Percentiles rank a stretch among this genome's conserved stretches.
phyloP scores from a whole-genome alignment of 495 filamentous ascomycete genomes.

The Parathielavia appendiculata region DNA sequence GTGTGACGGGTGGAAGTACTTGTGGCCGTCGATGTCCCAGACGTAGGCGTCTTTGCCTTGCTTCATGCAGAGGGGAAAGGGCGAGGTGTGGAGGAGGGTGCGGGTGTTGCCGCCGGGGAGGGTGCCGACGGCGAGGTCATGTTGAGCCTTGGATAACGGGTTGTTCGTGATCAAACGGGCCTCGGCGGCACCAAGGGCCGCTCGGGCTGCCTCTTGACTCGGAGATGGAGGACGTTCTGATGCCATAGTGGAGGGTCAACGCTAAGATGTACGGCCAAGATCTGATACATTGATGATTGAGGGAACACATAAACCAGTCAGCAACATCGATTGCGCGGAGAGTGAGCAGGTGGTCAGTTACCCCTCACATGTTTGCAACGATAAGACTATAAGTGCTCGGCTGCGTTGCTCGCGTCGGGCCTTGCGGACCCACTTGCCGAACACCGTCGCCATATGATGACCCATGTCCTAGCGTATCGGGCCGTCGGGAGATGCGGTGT shows the following conservation, averaged over 20 bases:
- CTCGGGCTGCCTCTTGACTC: constrained; percentile 6
- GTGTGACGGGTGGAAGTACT: constrained; percentile 22
- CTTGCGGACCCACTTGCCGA: not conserved
- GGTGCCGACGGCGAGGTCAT: constrained; percentile 35
- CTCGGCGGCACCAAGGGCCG: constrained; percentile 30
- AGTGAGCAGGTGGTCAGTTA: not conserved
- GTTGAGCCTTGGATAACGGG: constrained; percentile 33
- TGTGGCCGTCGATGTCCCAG: constrained; percentile 41
- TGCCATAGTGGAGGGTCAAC: no score
- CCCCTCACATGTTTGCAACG: not conserved
- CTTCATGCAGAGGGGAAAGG: constrained; percentile 51
- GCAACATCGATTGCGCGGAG: not conserved
- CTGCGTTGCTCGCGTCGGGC: not conserved
- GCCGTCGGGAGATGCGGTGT: no score
- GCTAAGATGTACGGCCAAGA: no score
- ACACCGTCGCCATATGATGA: not conserved
- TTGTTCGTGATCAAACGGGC: constrained; percentile 33
- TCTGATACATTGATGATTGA: no score
- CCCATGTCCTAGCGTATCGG: not conserved
- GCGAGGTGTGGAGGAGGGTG: constrained; percentile 50
- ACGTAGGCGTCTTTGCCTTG: constrained; percentile 37
- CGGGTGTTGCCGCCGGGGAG: constrained; percentile 61
- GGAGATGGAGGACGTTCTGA: not conserved
- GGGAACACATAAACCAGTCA: not conserved
- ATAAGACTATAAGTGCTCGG: no score